Conservation (phyloP, 75 land plant genomes). For the Ceratopteris richardii region DNA sequence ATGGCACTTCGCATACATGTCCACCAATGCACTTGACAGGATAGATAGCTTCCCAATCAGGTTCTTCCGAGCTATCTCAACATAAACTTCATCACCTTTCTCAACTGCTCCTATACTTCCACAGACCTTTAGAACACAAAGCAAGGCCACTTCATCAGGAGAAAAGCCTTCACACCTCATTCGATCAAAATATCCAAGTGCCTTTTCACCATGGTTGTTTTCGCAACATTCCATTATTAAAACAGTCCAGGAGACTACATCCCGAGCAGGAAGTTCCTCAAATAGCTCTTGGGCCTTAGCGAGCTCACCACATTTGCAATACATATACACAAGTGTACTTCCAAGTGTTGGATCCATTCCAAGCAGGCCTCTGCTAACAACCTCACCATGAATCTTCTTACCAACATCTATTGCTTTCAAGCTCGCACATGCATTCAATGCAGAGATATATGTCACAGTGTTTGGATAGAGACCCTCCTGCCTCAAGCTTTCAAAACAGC, state of each 20-base stretch:
- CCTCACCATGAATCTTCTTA: conserved; percentile 36
- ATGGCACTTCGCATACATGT: conserved; percentile 34
- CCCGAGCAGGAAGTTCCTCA: conserved; percentile 27
- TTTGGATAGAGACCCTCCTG: conserved; percentile 21
- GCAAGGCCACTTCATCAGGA: conserved; percentile 17
- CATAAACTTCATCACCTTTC: conserved; percentile 15
- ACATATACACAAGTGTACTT: conserved; percentile 55
- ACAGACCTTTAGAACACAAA: conserved; percentile 34
- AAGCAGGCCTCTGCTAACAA: conserved; percentile 26
- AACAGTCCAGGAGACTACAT: conserved; percentile 61
- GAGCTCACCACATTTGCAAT: conserved; percentile 58
- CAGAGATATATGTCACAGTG: conserved; percentile 34
- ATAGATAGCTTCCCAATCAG: conserved; percentile 1
- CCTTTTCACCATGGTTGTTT: conserved; percentile 34
- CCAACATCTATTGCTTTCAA: conserved; percentile 42
- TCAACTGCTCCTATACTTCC: conserved; percentile 34
- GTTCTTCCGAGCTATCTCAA: background rate
- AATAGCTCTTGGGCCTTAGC: conserved; percentile 38
- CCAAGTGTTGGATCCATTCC: conserved; percentile 27
- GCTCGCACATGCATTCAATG: conserved; percentile 35
- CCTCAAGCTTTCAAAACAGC: conserved; percentile 35
- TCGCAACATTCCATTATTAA: conserved; percentile 39
- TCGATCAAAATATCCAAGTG: conserved; percentile 23
- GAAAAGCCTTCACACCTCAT: conserved; percentile 15
- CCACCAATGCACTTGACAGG: conserved; percentile 15